Evolutionary conservation across 2,329 filamentous ascomycete species (phyloP), one percentile per base, ranked within the genome.

Genomic region (Curvularia eragrostidis): DNA sequence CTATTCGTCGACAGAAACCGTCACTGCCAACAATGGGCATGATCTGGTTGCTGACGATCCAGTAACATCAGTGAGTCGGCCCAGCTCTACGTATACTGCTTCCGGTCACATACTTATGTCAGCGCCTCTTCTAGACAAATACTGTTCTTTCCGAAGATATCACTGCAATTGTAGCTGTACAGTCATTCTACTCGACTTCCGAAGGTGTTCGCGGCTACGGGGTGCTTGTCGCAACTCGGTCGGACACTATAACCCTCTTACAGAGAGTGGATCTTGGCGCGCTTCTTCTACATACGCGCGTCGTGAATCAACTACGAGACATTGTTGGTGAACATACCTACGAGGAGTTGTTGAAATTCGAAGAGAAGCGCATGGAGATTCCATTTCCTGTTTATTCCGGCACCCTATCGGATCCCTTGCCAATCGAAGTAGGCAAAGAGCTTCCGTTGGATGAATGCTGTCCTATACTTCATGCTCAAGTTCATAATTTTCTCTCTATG

Each of bases 191-290:
- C 34, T 24, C 34, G 8, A 54, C 24, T 48, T 1, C 24, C 10
- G 5, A 54, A 13, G 52, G 52, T 19, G 43, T 54, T 54, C 21
- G 19, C 28, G 26, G 52, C 19, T 3, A 19, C 21, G 36, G n/a
- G n/a, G n/a, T 54, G 10, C 8, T 48, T 26, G 43, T 54, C 24
- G 3, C 38, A 9, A 48, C 34, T 26, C 12, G 8, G 1, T 34
- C 19, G 15, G 52, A 48, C 15, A 48, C 13, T 26, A 15, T 54
- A 41, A 34, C 7, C 15, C 36, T 54, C 8, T 36, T 54, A 10
- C 1, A 19, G 15, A 23, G 13, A 48, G 52, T 42, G 3, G 5
- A 32, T 54, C 38, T 54, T 26, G 26, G 9, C 43, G 36, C 43
- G 38, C 52, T 54, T 54, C 12, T 42, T 19, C 13, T 3, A 18